Evolutionary conservation across 1,284 basidiomycete species (phyloP).

Genomic region (Sanghuangporus weigelae): DNA sequence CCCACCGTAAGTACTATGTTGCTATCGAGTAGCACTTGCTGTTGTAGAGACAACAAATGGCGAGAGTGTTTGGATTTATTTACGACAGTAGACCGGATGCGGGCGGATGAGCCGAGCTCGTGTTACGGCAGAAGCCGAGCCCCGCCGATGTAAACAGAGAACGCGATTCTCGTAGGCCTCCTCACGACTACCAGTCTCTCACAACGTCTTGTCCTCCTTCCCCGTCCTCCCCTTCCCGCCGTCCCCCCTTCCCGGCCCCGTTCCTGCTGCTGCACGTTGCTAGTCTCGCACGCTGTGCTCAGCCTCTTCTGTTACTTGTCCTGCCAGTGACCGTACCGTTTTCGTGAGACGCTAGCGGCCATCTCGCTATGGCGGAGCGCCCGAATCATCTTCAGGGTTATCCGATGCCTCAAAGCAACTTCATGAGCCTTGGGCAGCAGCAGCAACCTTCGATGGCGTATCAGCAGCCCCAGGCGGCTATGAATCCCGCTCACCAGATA

Average conservation of each 20-base stretch:
- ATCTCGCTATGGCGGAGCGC: constrained; percentile 17
- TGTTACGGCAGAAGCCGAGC: constrained; percentile 1
- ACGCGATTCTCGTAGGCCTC: constrained; percentile 2
- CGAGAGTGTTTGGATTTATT: neutral
- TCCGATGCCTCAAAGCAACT: constrained; percentile 14
- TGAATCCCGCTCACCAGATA: constrained; percentile 7
- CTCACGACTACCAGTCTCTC: constrained; percentile 10
- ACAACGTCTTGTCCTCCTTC: constrained; percentile 9
- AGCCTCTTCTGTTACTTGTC: constrained; percentile 1
- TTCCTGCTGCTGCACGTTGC: neutral
- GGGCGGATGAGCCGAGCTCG: neutral
- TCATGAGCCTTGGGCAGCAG: constrained; percentile 15
- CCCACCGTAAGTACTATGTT: neutral
- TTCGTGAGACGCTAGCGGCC: constrained; percentile 11
- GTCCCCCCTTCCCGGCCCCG: neutral
- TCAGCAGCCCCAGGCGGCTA: neutral
- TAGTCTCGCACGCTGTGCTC: neutral
- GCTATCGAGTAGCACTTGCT: neutral
- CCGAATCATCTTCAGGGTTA: constrained; percentile 15
- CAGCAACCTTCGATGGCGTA: constrained; percentile 8
- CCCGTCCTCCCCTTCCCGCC: constrained; percentile 8
- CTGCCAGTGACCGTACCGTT: constrained; percentile 1
- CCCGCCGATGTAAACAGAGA: constrained; percentile 4
- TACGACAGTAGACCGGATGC: neutral
- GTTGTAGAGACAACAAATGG: neutral